Conservation (phyloP, 2,329 filamentous ascomycete genomes). For the Drechmeria coniospora region DNA sequence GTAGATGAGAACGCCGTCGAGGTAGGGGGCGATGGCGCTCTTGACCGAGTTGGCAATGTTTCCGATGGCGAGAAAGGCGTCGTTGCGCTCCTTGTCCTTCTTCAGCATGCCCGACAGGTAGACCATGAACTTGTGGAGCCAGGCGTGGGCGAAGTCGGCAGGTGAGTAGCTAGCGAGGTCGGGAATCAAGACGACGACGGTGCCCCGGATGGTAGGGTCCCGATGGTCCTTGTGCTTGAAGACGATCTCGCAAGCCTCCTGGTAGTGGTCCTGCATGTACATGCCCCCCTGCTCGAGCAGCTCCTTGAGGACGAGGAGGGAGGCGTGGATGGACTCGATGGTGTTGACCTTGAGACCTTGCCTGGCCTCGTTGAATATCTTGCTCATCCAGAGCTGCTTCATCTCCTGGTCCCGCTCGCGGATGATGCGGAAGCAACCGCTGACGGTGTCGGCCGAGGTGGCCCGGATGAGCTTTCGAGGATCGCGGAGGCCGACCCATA, state of each 20-base stretch:
- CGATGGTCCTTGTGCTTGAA: conserved; percentile 86
- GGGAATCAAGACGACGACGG: conserved; percentile 81
- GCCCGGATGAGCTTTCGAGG: conserved; percentile 81
- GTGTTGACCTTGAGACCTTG: conserved; percentile 66
- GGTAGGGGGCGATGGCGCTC: conserved; percentile 84
- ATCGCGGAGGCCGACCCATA: conserved; percentile 89
- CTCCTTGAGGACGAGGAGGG: conserved; percentile 81
- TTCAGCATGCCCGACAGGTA: conserved; percentile 89
- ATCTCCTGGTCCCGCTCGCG: conserved; percentile 80
- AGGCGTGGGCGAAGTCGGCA: conserved; percentile 70
- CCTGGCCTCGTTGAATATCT: conserved; percentile 77
- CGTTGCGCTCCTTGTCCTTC: conserved; percentile 84
- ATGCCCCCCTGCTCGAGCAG: conserved; percentile 89
- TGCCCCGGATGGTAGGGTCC: conserved; percentile 73
- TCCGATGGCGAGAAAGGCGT: conserved; percentile 89
- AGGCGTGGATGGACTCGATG: conserved; percentile 85
- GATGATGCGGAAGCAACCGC: conserved; percentile 91
- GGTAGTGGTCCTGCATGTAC: conserved; percentile 96
- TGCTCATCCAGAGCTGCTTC: conserved; percentile 74
- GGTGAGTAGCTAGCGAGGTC: conserved; percentile 88
- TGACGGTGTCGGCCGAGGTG: conserved; percentile 83
- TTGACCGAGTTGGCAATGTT: conserved; percentile 94
- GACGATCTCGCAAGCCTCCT: conserved; percentile 83
- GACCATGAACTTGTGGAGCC: conserved; percentile 93
- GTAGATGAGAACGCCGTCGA: conserved; percentile 86